Conservation (phyloP, 306 rosid species). For the Pterocarpus santalinus region DNA sequence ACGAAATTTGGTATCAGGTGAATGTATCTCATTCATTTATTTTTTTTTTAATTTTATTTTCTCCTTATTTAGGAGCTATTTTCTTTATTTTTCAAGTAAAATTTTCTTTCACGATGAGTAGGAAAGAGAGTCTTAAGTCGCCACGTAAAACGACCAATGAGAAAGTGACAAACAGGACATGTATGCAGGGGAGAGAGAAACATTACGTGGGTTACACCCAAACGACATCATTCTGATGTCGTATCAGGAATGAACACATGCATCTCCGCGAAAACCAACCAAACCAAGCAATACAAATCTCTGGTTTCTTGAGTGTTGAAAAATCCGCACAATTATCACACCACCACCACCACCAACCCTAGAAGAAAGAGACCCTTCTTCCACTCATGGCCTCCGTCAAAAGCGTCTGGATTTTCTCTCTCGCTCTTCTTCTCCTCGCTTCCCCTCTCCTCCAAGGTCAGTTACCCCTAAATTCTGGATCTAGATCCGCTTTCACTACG, state of each 20-base stretch:
- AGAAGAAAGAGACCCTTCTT: background rate
- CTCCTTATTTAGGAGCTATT: too few species aligned
- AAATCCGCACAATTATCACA: constrained; percentile 2
- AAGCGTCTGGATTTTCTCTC: constrained; percentile 60
- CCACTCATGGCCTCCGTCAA: constrained; percentile 59
- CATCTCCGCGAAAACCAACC: background rate
- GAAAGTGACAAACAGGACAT: background rate
- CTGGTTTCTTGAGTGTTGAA: constrained; percentile 31
- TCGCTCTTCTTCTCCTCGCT: constrained; percentile 75
- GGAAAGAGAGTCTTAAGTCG: constrained; percentile 16
- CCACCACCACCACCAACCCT: background rate
- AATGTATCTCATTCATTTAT: background rate
- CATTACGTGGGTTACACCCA: background rate
- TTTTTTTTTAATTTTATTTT: too few species aligned
- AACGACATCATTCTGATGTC: constrained; percentile 43
- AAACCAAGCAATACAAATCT: constrained; percentile 19
- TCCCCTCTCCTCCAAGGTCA: constrained; percentile 82
- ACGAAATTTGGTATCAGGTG: too few species aligned
- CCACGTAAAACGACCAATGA: constrained; percentile 52
- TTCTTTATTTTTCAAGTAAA: too few species aligned
- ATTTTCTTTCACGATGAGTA: background rate
- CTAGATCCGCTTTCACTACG: constrained; percentile 59
- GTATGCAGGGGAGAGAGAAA: background rate
- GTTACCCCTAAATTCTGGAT: constrained; percentile 55
- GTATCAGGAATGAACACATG: background rate